Percentiles rank a stretch among this genome's conserved stretches.
These are phyloP conservation scores for Beauveria caledonica DNA, from an alignment of 2,329 filamentous ascomycete species.

Conservation along the genomic window DNA sequence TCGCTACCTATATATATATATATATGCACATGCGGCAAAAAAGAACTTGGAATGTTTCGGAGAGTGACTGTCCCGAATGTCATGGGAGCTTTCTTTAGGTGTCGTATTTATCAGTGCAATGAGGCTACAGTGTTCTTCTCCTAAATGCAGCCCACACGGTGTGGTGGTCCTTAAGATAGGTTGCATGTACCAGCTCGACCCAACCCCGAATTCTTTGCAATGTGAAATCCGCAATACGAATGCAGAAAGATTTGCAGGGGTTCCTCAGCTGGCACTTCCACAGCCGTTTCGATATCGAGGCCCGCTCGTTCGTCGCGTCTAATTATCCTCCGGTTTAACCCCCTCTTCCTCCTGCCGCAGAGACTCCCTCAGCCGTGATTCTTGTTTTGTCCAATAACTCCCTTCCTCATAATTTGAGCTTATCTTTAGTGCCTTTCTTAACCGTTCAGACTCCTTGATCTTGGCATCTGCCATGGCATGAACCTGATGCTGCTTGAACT, in stretches of 20 bases:
- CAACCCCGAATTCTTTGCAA: neutral
- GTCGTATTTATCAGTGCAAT: too few species aligned
- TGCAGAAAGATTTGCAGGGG: neutral
- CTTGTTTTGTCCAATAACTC: slow-evolving; percentile 75
- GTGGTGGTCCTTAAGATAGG: too few species aligned
- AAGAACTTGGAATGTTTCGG: neutral
- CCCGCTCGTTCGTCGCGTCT: neutral
- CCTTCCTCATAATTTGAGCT: slow-evolving; percentile 79
- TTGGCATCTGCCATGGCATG: slow-evolving; percentile 95
- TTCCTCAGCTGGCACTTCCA: neutral
- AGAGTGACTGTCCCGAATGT: too few species aligned
- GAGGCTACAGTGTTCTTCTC: too few species aligned
- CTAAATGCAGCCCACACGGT: too few species aligned
- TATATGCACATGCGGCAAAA: neutral
- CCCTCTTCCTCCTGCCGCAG: slow-evolving; percentile 31
- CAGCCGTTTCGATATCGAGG: neutral
- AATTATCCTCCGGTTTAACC: slow-evolving; percentile 17
- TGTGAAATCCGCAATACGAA: too few species aligned
- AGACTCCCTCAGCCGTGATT: slow-evolving; percentile 52
- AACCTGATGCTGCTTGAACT: slow-evolving; percentile 85
- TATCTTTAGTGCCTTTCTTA: slow-evolving; percentile 81
- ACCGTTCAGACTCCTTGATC: slow-evolving; percentile 85
- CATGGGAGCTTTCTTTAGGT: too few species aligned
- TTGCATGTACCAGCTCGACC: too few species aligned
- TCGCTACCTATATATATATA: neutral